These are phyloP conservation scores for Chimonanthus salicifolius DNA, from an alignment of 164 flowering plant genomes.

Conservation along the genomic window DNA sequence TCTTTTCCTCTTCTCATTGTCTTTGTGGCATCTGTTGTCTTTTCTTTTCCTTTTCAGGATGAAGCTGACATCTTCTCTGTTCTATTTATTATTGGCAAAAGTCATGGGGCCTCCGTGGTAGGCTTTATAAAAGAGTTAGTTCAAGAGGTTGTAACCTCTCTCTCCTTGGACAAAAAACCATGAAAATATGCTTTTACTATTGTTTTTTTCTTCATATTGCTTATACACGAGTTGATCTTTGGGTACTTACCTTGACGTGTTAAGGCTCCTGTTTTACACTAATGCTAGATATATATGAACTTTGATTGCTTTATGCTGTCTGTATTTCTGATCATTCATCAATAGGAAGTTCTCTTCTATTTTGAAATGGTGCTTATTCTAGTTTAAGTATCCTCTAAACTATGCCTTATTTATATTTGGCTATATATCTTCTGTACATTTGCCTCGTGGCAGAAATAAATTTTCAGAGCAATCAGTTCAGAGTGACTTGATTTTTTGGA, in stretches of 20 bases:
- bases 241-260: background rate
- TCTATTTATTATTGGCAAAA: slow-evolving; percentile 49
- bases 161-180: background rate
- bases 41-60: slow-evolving; percentile 41
- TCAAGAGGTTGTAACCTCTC: slow-evolving; percentile 36
- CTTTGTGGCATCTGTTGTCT: background rate
- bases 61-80: slow-evolving; percentile 54
- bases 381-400: too few relatives aligned
- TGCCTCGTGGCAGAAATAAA: too few relatives aligned
- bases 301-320: background rate
- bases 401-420: too few relatives aligned
- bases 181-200: slow-evolving; percentile 2
- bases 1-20: background rate
- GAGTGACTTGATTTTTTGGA: too few relatives aligned
- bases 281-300: background rate
- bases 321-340: background rate
- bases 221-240: background rate
- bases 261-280: background rate
- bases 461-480: too few relatives aligned
- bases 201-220: background rate
- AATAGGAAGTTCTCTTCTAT: too few relatives aligned
- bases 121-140: slow-evolving; percentile 30
- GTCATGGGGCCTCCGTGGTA: slow-evolving; percentile 39
- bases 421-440: too few relatives aligned
- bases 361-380: too few relatives aligned